phyloP scores from a whole-genome alignment of 1,284 basidiomycete species.

The Agaricales sp. region DNA sequence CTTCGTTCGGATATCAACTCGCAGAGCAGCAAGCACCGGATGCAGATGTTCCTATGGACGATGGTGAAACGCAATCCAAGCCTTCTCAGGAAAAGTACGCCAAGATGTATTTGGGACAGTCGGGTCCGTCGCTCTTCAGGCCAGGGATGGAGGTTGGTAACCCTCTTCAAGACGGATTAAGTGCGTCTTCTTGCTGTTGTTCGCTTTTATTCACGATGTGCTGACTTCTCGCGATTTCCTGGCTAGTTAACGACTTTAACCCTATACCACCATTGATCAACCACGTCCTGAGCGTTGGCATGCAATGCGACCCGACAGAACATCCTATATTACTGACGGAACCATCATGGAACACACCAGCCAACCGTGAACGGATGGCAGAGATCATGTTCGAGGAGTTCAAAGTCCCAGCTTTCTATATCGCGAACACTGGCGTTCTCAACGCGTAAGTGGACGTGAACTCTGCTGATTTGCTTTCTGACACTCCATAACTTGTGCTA shows the following conservation, averaged over 20 bases:
- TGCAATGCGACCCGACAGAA: constrained; percentile 68
- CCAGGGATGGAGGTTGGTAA: constrained; percentile 80
- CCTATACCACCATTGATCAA: constrained; percentile 66
- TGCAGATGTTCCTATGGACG: constrained; percentile 47
- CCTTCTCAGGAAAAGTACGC: constrained; percentile 31
- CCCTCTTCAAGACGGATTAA: constrained; percentile 79
- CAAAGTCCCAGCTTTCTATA: constrained; percentile 91
- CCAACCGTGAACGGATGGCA: constrained; percentile 86
- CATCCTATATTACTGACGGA: constrained; percentile 94
- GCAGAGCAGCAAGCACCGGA: constrained; percentile 9
- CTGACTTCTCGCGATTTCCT: constrained; percentile 3
- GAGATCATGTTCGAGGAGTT: constrained; percentile 98
- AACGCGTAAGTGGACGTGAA: constrained; percentile 61
- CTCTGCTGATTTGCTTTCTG: background rate
- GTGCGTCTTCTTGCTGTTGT: constrained; percentile 35
- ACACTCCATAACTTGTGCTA: background rate
- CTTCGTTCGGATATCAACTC: constrained; percentile 74
- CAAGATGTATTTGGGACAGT: constrained; percentile 82
- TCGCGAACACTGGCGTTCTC: constrained; percentile 92
- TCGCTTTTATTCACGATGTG: constrained; percentile 8
- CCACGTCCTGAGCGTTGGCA: constrained; percentile 66
- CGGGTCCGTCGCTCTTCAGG: constrained; percentile 89
- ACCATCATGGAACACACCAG: constrained; percentile 89
- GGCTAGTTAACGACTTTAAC: constrained; percentile 69
- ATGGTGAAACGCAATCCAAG: constrained; percentile 25